Evolutionary conservation across 2,329 filamentous ascomycete species (phyloP).

Genomic region (Trichoderma gracile): DNA sequence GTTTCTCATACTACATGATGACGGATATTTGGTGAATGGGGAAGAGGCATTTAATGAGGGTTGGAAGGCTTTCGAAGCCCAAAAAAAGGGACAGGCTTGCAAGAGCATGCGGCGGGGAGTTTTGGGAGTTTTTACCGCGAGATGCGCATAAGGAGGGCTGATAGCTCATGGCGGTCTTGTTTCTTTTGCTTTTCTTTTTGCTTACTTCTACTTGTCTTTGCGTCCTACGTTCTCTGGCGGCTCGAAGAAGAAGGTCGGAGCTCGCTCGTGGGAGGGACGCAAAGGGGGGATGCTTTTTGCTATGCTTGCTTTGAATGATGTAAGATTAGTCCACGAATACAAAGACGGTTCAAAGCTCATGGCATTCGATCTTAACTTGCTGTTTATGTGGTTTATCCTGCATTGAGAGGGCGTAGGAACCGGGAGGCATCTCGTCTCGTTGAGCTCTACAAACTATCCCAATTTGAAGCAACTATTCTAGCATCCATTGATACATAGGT

Average conservation of each 20-base stretch:
- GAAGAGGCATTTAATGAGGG: neutral
- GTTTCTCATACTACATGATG: neutral
- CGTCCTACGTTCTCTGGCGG: neutral
- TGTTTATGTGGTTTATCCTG: neutral
- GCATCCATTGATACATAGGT: too few species aligned
- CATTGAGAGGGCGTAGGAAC: neutral
- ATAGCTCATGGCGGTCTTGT: neutral
- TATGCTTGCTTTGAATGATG: neutral
- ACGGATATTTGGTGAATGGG: neutral
- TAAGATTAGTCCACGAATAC: slow-evolving; percentile 2
- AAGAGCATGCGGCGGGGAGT: slow-evolving; percentile 2
- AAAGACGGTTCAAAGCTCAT: neutral
- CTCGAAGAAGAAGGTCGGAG: neutral
- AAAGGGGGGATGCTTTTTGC: too few species aligned
- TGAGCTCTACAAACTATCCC: too few species aligned
- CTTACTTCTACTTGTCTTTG: neutral
- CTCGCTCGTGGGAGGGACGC: neutral
- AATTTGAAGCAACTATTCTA: too few species aligned
- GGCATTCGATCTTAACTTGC: too few species aligned
- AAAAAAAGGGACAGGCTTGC: neutral
- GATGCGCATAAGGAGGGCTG: neutral
- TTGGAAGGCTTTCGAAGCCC: neutral
- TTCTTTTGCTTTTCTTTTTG: neutral
- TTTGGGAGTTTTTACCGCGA: slow-evolving; percentile 13
- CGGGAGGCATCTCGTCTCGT: neutral